Evolutionary conservation across 371 early-diverging fungal species (phyloP).

Genomic region (Zopfochytrium polystomum): DNA sequence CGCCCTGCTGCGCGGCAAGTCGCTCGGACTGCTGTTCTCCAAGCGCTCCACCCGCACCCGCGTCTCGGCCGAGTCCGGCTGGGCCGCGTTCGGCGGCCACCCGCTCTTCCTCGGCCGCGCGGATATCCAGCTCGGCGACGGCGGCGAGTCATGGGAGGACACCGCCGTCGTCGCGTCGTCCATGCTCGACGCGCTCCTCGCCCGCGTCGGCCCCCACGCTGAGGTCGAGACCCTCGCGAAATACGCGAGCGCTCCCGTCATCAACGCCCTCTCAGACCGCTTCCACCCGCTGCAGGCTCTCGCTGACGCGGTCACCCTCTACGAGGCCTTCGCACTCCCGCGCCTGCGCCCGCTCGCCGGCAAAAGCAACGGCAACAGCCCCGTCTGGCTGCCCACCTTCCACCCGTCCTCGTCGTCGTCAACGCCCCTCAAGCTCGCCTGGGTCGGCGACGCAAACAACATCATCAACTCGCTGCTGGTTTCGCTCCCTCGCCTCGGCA

Average conservation of each 20-base stretch:
- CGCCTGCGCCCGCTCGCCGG: constrained; percentile 20
- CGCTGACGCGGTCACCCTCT: constrained; percentile 91
- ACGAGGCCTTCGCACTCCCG: constrained; percentile 61
- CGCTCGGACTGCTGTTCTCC: constrained; percentile 82
- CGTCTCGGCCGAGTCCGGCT: constrained; percentile 90
- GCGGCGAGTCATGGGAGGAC: constrained; percentile 81
- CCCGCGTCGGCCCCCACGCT: constrained; percentile 81
- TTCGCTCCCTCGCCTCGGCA: constrained; percentile 83
- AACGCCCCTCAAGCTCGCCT: constrained; percentile 73
- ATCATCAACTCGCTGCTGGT: constrained; percentile 85
- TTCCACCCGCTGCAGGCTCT: constrained; percentile 95
- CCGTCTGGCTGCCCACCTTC: constrained; percentile 44
- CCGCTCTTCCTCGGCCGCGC: constrained; percentile 88
- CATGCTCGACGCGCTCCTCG: constrained; percentile 93
- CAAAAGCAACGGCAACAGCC: not conserved
- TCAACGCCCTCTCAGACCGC: constrained; percentile 89
- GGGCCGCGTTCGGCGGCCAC: constrained; percentile 86
- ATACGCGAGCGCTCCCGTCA: constrained; percentile 85
- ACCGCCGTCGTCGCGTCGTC: constrained; percentile 84
- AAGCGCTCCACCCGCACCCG: constrained; percentile 95
- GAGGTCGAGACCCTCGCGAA: constrained; percentile 82
- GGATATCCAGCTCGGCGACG: constrained; percentile 93
- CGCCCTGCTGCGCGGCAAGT: constrained; percentile 31
- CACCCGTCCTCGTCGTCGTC: too few species aligned
- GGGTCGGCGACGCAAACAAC: constrained; percentile 97